These are phyloP conservation scores for Penicillium brevicompactum DNA, from an alignment of 2,329 filamentous ascomycete genomes.

Conservation along the genomic window DNA sequence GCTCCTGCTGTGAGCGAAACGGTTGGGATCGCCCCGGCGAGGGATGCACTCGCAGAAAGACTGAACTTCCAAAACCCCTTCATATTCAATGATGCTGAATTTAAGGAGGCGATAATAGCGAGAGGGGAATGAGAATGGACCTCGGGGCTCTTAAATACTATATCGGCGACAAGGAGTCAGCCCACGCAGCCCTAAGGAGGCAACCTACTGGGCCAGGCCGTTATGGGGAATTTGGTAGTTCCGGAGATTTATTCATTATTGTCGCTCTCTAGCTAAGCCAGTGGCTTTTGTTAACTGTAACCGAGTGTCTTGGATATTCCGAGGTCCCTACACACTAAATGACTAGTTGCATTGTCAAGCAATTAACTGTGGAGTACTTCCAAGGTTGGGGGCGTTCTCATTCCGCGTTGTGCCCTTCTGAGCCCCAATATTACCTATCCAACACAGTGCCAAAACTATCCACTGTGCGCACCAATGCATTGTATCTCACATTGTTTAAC, in stretches of 20 bases:
- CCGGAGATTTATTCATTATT: neutral
- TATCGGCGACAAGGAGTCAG: too few relatives aligned
- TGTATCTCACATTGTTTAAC: neutral
- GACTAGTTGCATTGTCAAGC: neutral
- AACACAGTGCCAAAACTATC: too few relatives aligned
- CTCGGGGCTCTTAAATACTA: too few relatives aligned
- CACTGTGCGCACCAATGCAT: neutral
- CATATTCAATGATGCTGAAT: neutral
- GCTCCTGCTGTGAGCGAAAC: constrained; percentile 5
- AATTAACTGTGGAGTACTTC: neutral
- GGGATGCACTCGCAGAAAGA: constrained; percentile 1
- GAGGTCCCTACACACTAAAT: neutral
- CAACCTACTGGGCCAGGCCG: too few relatives aligned
- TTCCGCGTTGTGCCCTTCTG: neutral
- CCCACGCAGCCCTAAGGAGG: too few relatives aligned
- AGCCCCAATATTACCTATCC: neutral
- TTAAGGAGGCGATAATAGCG: neutral
- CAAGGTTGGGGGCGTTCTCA: neutral
- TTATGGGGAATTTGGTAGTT: neutral
- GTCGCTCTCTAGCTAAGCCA: neutral
- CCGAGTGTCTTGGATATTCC: neutral
- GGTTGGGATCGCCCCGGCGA: constrained; percentile 6
- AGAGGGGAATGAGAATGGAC: neutral
- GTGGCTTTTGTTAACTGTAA: neutral
- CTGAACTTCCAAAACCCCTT: constrained; percentile 2